These are phyloP conservation scores for Plasmodium gaboni DNA, from an alignment of 169 alveolate genomes.

Conservation along the genomic window DNA sequence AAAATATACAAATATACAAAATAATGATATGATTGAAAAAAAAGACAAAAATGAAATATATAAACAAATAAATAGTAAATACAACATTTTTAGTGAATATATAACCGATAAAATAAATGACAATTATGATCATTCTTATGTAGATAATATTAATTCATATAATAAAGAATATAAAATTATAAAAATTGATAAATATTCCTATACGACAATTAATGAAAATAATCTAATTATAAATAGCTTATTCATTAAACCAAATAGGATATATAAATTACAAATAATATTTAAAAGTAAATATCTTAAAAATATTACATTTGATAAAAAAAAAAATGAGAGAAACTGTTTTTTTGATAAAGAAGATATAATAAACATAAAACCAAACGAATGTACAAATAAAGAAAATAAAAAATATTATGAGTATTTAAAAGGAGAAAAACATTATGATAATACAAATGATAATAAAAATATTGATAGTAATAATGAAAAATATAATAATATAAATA, in stretches of 20 bases:
- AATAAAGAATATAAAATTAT: conserved; percentile 5
- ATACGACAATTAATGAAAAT: conserved; percentile 30
- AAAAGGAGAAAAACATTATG: background rate
- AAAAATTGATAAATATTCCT: conserved; percentile 37
- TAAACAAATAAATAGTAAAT: too few relatives aligned
- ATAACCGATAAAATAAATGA: background rate
- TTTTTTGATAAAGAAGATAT: too few relatives aligned
- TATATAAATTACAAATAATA: conserved; percentile 36
- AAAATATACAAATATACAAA: too few relatives aligned
- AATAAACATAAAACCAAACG: too few relatives aligned
- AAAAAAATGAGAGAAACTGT: too few relatives aligned
- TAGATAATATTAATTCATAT: background rate
- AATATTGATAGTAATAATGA: background rate
- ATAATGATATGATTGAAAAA: too few relatives aligned
- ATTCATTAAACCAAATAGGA: conserved; percentile 36
- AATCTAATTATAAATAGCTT: conserved; percentile 19
- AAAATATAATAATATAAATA: background rate
- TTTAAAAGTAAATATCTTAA: conserved; percentile 24
- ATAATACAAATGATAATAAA: background rate
- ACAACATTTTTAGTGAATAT: background rate
- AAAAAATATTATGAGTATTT: too few relatives aligned
- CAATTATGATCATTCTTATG: background rate
- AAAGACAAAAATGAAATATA: too few relatives aligned
- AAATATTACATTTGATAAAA: background rate
- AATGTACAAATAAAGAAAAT: too few relatives aligned